These are phyloP conservation scores for Metarhizium brunneum DNA, from an alignment of 2,329 filamentous ascomycete species.

Conservation along the genomic window DNA sequence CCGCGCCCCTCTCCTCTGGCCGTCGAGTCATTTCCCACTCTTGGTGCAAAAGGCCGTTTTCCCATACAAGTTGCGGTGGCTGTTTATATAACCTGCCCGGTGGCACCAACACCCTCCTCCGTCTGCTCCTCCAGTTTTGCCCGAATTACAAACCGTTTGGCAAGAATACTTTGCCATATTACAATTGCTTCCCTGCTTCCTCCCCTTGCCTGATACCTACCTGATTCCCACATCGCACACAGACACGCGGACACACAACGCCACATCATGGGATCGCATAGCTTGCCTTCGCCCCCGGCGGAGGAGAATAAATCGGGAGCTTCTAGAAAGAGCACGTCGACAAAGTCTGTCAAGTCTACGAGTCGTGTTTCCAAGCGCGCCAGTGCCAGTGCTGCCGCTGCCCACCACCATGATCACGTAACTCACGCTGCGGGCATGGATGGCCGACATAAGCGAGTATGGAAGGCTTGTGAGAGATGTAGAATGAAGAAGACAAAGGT, in stretches of 20 bases:
- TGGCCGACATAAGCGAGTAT: conserved; percentile 53
- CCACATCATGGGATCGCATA: conserved; percentile 35
- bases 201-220: too few species aligned
- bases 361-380: conserved; percentile 44
- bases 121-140: not conserved
- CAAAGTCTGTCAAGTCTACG: conserved; percentile 39
- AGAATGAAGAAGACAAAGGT: conserved; percentile 65
- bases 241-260: not conserved
- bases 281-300: conserved; percentile 43
- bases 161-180: not conserved
- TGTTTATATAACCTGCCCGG: conserved; percentile 1
- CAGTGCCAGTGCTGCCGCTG: conserved; percentile 24
- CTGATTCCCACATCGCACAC: not conserved
- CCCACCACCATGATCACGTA: conserved; percentile 28
- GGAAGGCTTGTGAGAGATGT: conserved; percentile 59
- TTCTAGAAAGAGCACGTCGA: conserved; percentile 29
- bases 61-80: not conserved
- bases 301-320: conserved; percentile 33
- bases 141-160: not conserved
- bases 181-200: too few species aligned
- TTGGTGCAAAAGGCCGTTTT: not conserved
- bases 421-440: conserved; percentile 32
- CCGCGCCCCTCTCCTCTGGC: not conserved
- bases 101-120: not conserved
- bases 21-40: conserved; percentile 1